These are phyloP conservation scores for Dipteronia dyeriana DNA, from an alignment of 345 rosid species.

Conservation along the genomic window DNA sequence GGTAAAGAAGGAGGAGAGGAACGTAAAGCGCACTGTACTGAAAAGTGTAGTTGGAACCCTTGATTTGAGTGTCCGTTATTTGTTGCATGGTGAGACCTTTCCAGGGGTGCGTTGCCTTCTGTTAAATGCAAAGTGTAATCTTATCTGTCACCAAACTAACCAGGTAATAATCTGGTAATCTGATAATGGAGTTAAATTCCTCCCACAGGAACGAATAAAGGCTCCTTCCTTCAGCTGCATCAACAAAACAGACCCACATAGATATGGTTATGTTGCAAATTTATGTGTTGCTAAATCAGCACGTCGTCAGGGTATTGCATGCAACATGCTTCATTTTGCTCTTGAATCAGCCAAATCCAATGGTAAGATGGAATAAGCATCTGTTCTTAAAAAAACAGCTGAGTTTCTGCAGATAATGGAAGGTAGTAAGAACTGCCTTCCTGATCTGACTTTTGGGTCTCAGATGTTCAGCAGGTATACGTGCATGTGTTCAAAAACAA, in stretches of 20 bases:
- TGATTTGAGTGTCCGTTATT: slow-evolving; percentile 63
- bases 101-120: slow-evolving; percentile 61
- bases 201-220: slow-evolving; percentile 61
- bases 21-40: slow-evolving; percentile 57
- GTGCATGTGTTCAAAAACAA: slow-evolving; percentile 79
- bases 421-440: not conserved
- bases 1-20: slow-evolving; percentile 66
- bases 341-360: slow-evolving; percentile 57
- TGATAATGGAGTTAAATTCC: slow-evolving; percentile 21
- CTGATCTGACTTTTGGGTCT: slow-evolving; percentile 24
- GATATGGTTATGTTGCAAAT: slow-evolving; percentile 76
- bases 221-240: slow-evolving; percentile 52
- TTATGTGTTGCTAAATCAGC: slow-evolving; percentile 82
- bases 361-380: slow-evolving; percentile 42
- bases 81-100: slow-evolving; percentile 75
- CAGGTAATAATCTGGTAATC: not conserved
- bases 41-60: slow-evolving; percentile 94
- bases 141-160: not conserved
- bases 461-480: slow-evolving; percentile 65
- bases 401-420: not conserved
- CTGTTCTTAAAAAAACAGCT: slow-evolving; percentile 5
- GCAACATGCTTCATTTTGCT: slow-evolving; percentile 72
- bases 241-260: slow-evolving; percentile 39
- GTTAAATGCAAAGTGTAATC: slow-evolving; percentile 14
- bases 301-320: slow-evolving; percentile 82